phyloP scores from a whole-genome alignment of 2,329 filamentous ascomycete genomes.

The Xylaria sp. region DNA sequence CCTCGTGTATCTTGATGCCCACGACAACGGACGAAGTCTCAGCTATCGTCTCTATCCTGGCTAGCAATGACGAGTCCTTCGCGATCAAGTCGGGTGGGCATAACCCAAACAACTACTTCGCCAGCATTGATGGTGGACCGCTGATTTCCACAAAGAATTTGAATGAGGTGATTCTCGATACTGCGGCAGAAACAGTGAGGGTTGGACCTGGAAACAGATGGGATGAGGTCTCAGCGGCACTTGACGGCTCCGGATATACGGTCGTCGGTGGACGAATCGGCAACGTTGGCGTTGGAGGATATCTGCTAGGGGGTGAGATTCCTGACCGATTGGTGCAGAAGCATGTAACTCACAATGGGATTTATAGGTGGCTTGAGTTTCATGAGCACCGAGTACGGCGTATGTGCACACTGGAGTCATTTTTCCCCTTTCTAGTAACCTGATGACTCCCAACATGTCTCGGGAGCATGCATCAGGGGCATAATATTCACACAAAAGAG shows the following conservation, averaged over 20 bases:
- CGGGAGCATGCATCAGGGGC: no score
- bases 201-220: conserved; percentile 60
- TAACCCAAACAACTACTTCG: conserved; percentile 63
- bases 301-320: conserved; percentile 63
- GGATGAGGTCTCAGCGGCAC: conserved; percentile 53
- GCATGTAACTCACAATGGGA: conserved; percentile 31
- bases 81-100: conserved; percentile 68
- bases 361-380: conserved; percentile 61
- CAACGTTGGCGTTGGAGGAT: conserved; percentile 60
- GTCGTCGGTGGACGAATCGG: conserved; percentile 58
- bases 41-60: conserved; percentile 61
- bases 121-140: conserved; percentile 60
- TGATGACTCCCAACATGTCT: no score
- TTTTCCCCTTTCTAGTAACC: no score
- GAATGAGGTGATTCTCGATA: conserved; percentile 54
- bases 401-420: no score
- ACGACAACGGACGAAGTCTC: conserved; percentile 62
- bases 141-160: conserved; percentile 60
- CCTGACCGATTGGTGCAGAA: conserved; percentile 48
- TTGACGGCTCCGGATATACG: conserved; percentile 56
- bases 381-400: conserved; percentile 61
- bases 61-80: conserved; percentile 59
- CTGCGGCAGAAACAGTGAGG: conserved; percentile 51
- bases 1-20: conserved; percentile 60
- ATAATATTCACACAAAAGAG: no score